Evolutionary conservation across 441 rosid genomes (phyloP).

Genomic region (Euphorbia celastroides): DNA sequence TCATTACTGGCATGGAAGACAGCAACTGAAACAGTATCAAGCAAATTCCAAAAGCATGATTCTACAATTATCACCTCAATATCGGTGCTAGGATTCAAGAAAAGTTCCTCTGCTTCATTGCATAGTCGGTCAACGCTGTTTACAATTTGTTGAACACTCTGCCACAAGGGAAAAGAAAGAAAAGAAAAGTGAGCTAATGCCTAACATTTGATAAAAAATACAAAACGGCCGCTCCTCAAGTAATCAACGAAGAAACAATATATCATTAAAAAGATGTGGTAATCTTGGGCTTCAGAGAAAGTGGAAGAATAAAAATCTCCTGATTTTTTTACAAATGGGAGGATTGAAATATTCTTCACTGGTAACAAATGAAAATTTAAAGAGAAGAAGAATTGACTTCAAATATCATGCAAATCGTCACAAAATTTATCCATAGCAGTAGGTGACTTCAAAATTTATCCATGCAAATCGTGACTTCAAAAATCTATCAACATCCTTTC

Average conservation of each 20-base stretch:
- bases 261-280: background rate
- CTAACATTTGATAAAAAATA: background rate
- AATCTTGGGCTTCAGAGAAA: constrained; percentile 4
- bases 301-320: background rate
- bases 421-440: background rate
- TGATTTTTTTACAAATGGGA: background rate
- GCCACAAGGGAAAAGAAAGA: constrained; percentile 26
- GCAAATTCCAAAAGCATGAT: constrained; percentile 5
- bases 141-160: constrained; percentile 94
- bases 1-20: background rate
- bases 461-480: too few relatives aligned
- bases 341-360: background rate
- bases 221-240: background rate
- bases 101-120: constrained; percentile 59
- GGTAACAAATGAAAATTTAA: background rate
- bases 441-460: too few relatives aligned
- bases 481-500: constrained; percentile 36
- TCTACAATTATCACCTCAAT: constrained; percentile 51
- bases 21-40: background rate
- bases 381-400: background rate
- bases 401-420: background rate
- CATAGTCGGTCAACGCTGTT: constrained; percentile 79
- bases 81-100: constrained; percentile 80
- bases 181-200: constrained; percentile 1
- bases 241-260: background rate